phyloP scores from a whole-genome alignment of 306 rosid species.

The Morella rubra region DNA sequence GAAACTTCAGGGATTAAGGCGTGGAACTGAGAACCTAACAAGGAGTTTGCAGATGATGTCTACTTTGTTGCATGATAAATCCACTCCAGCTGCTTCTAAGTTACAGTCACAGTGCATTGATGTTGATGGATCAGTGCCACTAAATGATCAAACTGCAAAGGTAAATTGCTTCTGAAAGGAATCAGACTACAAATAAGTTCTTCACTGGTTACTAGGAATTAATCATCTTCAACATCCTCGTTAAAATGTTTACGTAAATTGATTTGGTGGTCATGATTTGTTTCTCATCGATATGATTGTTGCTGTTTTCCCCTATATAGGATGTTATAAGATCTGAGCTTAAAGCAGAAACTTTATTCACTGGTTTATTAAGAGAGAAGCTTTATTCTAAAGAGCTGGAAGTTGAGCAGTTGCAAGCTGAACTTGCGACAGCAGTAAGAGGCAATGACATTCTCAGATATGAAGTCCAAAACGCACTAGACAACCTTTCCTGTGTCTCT shows the following conservation, averaged over 20 bases:
- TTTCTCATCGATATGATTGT: background rate
- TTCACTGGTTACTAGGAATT: background rate
- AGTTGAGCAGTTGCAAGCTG: constrained; percentile 89
- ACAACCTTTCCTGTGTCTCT: constrained; percentile 58
- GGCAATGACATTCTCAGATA: constrained; percentile 77
- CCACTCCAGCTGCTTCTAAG: constrained; percentile 47
- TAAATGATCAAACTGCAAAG: constrained; percentile 60
- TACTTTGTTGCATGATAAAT: constrained; percentile 65
- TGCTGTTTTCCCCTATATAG: constrained; percentile 36
- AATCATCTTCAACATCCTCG: constrained; percentile 8
- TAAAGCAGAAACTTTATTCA: constrained; percentile 73
- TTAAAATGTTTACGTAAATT: constrained; percentile 3
- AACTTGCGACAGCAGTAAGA: constrained; percentile 87
- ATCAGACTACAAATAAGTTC: constrained; percentile 5
- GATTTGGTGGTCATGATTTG: constrained; percentile 1
- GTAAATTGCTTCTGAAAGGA: constrained; percentile 39
- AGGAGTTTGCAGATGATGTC: constrained; percentile 84
- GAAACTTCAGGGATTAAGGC: constrained; percentile 73
- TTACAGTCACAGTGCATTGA: constrained; percentile 38
- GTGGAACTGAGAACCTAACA: constrained; percentile 62
- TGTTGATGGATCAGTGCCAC: constrained; percentile 40
- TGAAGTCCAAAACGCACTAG: constrained; percentile 76
- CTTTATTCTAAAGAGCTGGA: constrained; percentile 78
- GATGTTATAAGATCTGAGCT: constrained; percentile 63
- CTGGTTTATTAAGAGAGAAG: constrained; percentile 77